phyloP scores from a whole-genome alignment of 225 moss, liverwort and hornwort species.

The Ulota crispa region DNA sequence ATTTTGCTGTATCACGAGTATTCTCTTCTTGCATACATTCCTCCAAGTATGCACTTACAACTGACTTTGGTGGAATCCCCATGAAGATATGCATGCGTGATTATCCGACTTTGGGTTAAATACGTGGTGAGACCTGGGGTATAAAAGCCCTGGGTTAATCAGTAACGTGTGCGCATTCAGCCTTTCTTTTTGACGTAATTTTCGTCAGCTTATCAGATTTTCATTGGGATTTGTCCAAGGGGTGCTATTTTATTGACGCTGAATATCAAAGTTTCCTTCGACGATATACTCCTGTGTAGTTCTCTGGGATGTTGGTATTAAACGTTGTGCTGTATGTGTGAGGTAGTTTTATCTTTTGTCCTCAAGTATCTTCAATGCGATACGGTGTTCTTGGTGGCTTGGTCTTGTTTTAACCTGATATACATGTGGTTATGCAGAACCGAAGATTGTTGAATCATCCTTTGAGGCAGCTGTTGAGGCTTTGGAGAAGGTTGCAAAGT shows the following conservation, averaged over 20 bases:
- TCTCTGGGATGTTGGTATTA: background rate
- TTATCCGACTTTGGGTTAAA: background rate
- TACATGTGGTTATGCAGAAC: constrained; percentile 41
- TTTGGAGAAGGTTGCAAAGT: constrained; percentile 45
- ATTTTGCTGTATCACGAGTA: background rate
- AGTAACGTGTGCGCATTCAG: background rate
- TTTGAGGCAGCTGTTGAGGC: constrained; percentile 47
- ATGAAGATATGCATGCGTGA: constrained; percentile 5
- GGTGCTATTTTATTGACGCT: background rate
- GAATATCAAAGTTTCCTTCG: background rate
- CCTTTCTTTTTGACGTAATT: background rate
- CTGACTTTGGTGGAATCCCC: background rate
- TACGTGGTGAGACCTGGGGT: background rate
- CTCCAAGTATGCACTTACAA: background rate
- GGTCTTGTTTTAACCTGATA: constrained; percentile 18
- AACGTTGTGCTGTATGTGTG: background rate
- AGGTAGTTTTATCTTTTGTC: background rate
- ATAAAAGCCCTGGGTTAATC: background rate
- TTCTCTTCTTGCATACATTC: background rate
- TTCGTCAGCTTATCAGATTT: background rate
- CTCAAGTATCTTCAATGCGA: constrained; percentile 12
- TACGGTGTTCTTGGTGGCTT: constrained; percentile 19
- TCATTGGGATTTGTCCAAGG: background rate
- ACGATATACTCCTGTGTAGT: background rate
- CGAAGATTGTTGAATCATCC: constrained; percentile 34